Conservation (phyloP, 1,139 yeast genomes). For the Debaryomyces fabryi region DNA sequence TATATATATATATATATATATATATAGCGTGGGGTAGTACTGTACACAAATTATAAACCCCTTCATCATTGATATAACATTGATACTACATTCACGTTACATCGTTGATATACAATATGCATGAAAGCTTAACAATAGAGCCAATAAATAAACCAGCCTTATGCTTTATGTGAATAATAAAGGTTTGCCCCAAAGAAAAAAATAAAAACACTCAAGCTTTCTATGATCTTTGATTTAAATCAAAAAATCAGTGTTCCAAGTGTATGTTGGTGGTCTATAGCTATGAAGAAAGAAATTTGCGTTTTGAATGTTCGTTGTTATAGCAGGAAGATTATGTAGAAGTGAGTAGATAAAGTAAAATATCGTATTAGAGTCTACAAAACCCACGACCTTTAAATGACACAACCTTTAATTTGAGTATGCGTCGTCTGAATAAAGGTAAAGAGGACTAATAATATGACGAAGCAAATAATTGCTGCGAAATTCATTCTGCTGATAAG, state of each 20-base stretch:
- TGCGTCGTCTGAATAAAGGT: neutral
- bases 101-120: neutral
- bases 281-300: no score
- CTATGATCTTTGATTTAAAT: no score
- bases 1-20: neutral
- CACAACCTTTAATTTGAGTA: neutral
- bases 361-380: no score
- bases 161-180: neutral
- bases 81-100: neutral
- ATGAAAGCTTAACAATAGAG: neutral
- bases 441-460: neutral
- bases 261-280: no score
- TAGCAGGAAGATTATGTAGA: no score
- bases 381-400: neutral
- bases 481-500: neutral
- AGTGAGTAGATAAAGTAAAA: no score
- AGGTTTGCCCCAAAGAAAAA: neutral
- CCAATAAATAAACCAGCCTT: neutral
- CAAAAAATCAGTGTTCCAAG: no score
- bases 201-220: neutral
- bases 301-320: no score
- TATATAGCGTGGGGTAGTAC: neutral
- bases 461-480: slow-evolving; percentile 1
- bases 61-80: neutral
- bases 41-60: slow-evolving; percentile 1